phyloP scores from a whole-genome alignment of 2,329 filamentous ascomycete genomes.

The Microdochium paspali region DNA sequence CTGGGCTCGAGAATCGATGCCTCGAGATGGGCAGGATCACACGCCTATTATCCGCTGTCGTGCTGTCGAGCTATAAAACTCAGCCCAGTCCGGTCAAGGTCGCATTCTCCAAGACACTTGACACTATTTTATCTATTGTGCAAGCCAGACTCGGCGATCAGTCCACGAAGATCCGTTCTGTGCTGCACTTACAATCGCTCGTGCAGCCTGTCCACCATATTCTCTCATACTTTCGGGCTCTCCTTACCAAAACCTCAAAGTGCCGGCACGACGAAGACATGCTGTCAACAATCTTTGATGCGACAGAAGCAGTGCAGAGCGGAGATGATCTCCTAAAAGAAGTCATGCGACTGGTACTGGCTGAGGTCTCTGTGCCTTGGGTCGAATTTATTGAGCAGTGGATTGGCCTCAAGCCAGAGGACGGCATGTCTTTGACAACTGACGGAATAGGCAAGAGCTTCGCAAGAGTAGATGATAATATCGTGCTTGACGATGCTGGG shows the following conservation, averaged over 20 bases:
- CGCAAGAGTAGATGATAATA: constrained; percentile 45
- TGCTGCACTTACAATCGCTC: constrained; percentile 42
- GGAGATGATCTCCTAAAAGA: constrained; percentile 50
- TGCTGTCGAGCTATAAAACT: constrained; percentile 33
- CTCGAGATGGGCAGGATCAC: constrained; percentile 36
- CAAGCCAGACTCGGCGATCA: constrained; percentile 38
- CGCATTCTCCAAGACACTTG: constrained; percentile 41
- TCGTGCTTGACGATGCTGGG: constrained; percentile 48
- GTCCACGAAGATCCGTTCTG: constrained; percentile 30
- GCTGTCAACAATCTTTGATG: constrained; percentile 51
- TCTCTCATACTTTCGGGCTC: constrained; percentile 38
- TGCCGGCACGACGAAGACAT: constrained; percentile 48
- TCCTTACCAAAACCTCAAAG: constrained; percentile 37
- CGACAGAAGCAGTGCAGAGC: constrained; percentile 55
- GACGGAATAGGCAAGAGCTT: constrained; percentile 44
- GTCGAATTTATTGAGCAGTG: constrained; percentile 60
- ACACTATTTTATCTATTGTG: constrained; percentile 35
- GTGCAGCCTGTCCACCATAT: constrained; percentile 37
- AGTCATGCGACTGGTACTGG: constrained; percentile 58
- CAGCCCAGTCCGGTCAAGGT: constrained; percentile 36
- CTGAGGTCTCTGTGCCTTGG: constrained; percentile 55
- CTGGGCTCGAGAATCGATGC: constrained; percentile 35
- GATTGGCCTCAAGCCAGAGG: constrained; percentile 59
- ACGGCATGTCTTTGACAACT: constrained; percentile 43
- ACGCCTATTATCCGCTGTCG: constrained; percentile 34